A percentile compares a stretch with the other conserved stretches of the same genome.
These are phyloP conservation scores for Termitomyces sp. DNA, from an alignment of 768 basidiomycete species.

Conservation along the genomic window DNA sequence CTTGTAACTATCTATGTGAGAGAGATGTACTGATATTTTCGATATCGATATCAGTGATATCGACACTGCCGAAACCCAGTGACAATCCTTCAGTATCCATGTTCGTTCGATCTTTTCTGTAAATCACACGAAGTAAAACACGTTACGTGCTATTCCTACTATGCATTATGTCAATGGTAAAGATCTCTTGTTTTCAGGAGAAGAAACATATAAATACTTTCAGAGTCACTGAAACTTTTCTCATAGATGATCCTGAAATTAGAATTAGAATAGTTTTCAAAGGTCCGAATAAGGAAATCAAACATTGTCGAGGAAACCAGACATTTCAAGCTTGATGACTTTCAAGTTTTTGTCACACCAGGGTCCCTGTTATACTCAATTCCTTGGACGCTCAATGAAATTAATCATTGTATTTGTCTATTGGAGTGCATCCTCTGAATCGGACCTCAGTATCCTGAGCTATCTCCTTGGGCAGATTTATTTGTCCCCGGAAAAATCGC, in stretches of 20 bases:
- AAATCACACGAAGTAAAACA: not conserved
- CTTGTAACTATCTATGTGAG: not conserved
- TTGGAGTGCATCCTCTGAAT: no score
- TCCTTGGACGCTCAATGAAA: not conserved
- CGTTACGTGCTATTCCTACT: not conserved
- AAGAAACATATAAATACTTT: constrained; percentile 1
- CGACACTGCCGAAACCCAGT: constrained; percentile 2
- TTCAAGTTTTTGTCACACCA: not conserved
- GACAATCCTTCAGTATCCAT: constrained; percentile 13
- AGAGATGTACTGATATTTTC: not conserved
- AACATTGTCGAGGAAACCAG: constrained; percentile 3
- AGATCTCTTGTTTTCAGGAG: constrained; percentile 3
- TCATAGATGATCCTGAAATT: not conserved
- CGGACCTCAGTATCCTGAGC: no score
- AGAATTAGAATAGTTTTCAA: not conserved
- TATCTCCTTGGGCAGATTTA: no score
- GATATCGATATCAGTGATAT: not conserved
- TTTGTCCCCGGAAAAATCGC: not conserved
- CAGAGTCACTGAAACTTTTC: constrained; percentile 11
- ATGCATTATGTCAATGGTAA: not conserved
- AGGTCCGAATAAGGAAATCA: not conserved
- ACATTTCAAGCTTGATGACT: not conserved
- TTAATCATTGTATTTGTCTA: not conserved
- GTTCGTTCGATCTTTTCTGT: constrained; percentile 3
- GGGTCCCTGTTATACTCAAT: not conserved